phyloP scores from a whole-genome alignment of 1,284 basidiomycete genomes.

The Naganishia sp. region DNA sequence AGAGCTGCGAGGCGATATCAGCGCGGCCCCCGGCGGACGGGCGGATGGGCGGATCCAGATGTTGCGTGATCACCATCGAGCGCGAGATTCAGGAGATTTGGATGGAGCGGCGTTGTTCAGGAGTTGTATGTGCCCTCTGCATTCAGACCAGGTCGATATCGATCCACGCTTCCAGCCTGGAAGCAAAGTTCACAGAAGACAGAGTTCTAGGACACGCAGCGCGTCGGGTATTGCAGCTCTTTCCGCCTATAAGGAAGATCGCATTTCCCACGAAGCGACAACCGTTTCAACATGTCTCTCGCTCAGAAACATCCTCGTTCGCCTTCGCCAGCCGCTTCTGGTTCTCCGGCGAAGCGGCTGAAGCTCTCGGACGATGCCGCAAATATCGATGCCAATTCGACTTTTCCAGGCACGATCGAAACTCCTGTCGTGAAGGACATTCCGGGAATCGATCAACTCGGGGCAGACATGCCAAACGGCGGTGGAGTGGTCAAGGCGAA shows the following conservation, averaged over 20 bases:
- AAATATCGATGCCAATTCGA: background rate
- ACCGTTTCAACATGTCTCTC: constrained; percentile 7
- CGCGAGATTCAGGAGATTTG: no score
- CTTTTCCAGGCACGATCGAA: background rate
- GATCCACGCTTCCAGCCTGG: no score
- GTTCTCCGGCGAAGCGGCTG: constrained; percentile 47
- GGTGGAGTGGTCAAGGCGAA: constrained; percentile 30
- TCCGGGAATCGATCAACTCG: constrained; percentile 35
- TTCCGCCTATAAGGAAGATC: background rate
- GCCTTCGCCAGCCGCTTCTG: constrained; percentile 22
- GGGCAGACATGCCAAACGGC: constrained; percentile 32
- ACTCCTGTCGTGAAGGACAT: constrained; percentile 22
- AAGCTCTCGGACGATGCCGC: constrained; percentile 36
- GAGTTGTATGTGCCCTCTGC: no score
- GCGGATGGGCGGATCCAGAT: no score
- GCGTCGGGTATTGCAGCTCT: no score
- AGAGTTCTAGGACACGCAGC: no score
- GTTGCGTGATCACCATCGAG: no score
- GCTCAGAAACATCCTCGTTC: constrained; percentile 28
- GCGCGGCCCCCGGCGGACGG: no score
- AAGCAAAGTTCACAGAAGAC: no score
- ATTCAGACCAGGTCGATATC: no score
- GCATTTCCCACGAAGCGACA: background rate
- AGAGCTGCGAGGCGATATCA: no score
- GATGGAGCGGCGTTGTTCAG: no score